Evolutionary conservation across 257 asterid genomes (phyloP), one percentile per base, ranked within the genome.

Genomic region (Scutellaria galericulata): DNA sequence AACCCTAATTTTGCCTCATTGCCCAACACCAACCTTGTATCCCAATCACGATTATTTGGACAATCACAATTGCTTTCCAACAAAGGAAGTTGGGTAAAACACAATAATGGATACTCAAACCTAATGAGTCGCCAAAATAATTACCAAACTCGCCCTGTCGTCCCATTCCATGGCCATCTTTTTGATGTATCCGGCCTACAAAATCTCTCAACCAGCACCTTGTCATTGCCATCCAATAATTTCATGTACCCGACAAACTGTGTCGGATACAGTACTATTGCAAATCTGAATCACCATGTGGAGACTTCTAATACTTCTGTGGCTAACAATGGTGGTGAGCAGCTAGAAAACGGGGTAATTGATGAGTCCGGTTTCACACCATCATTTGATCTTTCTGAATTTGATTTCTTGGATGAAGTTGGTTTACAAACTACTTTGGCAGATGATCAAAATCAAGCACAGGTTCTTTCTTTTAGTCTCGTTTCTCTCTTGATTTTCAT

Each of bases 41-140:
- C 56, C 64, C 78, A 64, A 50, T 31, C 74, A 0, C 24, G 75
- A 2, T 1, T 8, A 46, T 59, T 31, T 2, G 82, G 81, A 47
- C 76, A 66, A 24, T 70, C 83, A 7, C 77, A 71, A 50, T 6
- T 77, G 11, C 73, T 76, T 48, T 56, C 66, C 58, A 77, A 59
- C 7, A 35, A 27, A 40, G 77, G 62, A 24, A 56, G 12, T 70
- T 39, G 56, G 65, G 62, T 10, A 20, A 73, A 9, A 13, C 56
- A 79, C 18, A 68, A 10, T 24, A 12, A 22, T 5, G 74, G 15
- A 6, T 15, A 10, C 5, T 2, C 80, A 52, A 58, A 22, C 68
- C 58, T 51, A 51, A 39, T 31, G 27, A 2, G 53, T 20, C 31
- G 7, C 2, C 71, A 66, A 7, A 72, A 55, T 5, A 40, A 24